Conservation (phyloP, 2,329 filamentous ascomycete species). For the Cadophora malorum region DNA sequence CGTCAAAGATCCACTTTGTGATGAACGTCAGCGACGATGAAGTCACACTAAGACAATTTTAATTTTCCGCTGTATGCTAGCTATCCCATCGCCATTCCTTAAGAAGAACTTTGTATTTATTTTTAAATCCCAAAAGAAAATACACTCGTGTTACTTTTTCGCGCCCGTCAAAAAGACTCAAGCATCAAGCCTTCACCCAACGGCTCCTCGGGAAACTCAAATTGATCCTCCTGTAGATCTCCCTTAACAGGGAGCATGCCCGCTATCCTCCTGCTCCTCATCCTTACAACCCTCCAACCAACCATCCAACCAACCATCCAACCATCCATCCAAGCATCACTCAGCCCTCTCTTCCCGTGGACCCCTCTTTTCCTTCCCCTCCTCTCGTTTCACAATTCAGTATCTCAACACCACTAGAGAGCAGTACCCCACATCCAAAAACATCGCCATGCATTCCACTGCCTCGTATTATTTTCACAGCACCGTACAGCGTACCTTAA, state of each 20-base stretch:
- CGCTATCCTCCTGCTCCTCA: neutral
- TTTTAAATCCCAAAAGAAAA: neutral
- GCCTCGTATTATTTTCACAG: neutral
- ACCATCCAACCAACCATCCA: neutral
- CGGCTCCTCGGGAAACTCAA: neutral
- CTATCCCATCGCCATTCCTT: neutral
- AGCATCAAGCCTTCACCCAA: neutral
- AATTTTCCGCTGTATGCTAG: neutral
- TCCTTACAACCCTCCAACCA: too few relatives aligned
- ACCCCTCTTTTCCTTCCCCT: neutral
- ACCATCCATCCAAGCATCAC: neutral
- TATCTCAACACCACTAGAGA: too few relatives aligned
- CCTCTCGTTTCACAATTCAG: neutral
- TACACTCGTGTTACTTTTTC: neutral
- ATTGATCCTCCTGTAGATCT: slow-evolving; percentile 13
- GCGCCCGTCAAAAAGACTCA: too few relatives aligned
- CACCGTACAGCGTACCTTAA: neutral
- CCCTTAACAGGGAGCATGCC: slow-evolving; percentile 2
- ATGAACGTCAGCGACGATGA: neutral
- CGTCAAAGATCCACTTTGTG: neutral
- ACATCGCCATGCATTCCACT: neutral
- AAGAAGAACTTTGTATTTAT: too few relatives aligned
- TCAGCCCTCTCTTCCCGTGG: neutral
- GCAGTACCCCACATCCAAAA: neutral
- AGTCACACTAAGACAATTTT: neutral